Percentiles rank a stretch among this genome's conserved stretches.
These are phyloP conservation scores for Kazachstania martiniae DNA, from an alignment of 805 yeast species.

Conservation along the genomic window DNA sequence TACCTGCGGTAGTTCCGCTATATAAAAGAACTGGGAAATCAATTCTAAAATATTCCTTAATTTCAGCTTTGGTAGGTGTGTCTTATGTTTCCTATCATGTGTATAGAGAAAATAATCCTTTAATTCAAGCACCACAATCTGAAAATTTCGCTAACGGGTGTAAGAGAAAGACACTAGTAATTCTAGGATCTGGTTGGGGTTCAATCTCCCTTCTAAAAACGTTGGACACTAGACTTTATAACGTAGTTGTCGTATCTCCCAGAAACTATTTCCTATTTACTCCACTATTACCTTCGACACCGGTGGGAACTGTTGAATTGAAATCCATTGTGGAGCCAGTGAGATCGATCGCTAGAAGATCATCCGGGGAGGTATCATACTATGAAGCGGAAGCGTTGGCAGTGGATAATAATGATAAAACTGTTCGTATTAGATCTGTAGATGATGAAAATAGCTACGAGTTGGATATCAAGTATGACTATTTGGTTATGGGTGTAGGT, in stretches of 20 bases:
- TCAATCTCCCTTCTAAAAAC: constrained; percentile 74
- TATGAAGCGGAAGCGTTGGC: constrained; percentile 85
- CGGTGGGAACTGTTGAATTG: constrained; percentile 83
- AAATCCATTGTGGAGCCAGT: constrained; percentile 93
- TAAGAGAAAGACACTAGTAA: constrained; percentile 42
- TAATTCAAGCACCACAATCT: constrained; percentile 50
- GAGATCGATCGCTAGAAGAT: constrained; percentile 70
- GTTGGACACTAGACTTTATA: constrained; percentile 76
- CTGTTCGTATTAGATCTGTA: constrained; percentile 50
- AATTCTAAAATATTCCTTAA: constrained; percentile 35
- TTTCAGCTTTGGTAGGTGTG: constrained; percentile 34
- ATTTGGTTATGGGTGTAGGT: constrained; percentile 87
- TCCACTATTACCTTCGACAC: constrained; percentile 89
- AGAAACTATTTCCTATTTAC: constrained; percentile 93
- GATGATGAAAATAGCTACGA: constrained; percentile 32
- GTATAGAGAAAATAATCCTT: constrained; percentile 52
- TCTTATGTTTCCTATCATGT: constrained; percentile 54
- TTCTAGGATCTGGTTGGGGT: constrained; percentile 92
- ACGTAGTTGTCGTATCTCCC: constrained; percentile 85
- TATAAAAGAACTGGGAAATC: constrained; percentile 7
- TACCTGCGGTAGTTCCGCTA: constrained; percentile 5
- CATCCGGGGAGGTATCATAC: constrained; percentile 67
- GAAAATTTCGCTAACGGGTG: constrained; percentile 38
- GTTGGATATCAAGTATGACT: constrained; percentile 53
- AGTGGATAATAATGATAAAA: constrained; percentile 63